Evolutionary conservation across 2,329 filamentous ascomycete species (phyloP), one percentile per base, ranked within the genome.

Genomic region (Talaromyces sp.): DNA sequence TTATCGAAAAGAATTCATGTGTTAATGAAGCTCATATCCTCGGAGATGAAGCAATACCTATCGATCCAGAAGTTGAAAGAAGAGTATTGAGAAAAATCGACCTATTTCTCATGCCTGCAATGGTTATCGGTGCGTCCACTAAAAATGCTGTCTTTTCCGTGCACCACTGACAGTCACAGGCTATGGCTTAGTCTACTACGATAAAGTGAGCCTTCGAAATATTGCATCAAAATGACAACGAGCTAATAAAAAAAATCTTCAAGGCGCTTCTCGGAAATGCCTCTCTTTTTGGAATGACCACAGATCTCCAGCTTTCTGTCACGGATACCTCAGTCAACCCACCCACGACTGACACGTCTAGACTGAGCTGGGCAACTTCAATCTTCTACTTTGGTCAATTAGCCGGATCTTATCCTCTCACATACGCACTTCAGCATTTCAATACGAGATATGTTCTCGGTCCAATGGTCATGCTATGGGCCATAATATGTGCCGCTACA

Each of bases 401-500:
- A n/a, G 33, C 36, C 24, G 45, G 45, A 3, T 47, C 45, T 8
- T 47, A 37, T 17, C 45, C 45, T n/a, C 13, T 47, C 7, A 47
- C 45, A 22, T 47, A 47, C 36, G 22, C 33, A 9, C 14, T 47
- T 9, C 45, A 47, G 16, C 45, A 36, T 37, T 47, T 47, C 19
- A 36, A 47, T 7, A 37, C 33, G n/a, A 19, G 3, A 27, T 24
- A 14, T 14, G 40, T 43, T 19, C 20, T 43, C 11, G 40, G 40
- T 4, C 67, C 67, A 2, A 53, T 65, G 2, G 67, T 70, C 6
- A 71, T 88, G 48, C 47, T 87, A 11, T 91, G 88, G 88, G 79
- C 85, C 0, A 70, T 79, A 3, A 77, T 87, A 4, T 89, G 86
- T 69, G 85, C 88, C 77, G 75, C 84, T n/a, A 90, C 87, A 0